These are phyloP conservation scores for Plicaturopsis crispa DNA, from an alignment of 768 basidiomycete species.

Conservation along the genomic window DNA sequence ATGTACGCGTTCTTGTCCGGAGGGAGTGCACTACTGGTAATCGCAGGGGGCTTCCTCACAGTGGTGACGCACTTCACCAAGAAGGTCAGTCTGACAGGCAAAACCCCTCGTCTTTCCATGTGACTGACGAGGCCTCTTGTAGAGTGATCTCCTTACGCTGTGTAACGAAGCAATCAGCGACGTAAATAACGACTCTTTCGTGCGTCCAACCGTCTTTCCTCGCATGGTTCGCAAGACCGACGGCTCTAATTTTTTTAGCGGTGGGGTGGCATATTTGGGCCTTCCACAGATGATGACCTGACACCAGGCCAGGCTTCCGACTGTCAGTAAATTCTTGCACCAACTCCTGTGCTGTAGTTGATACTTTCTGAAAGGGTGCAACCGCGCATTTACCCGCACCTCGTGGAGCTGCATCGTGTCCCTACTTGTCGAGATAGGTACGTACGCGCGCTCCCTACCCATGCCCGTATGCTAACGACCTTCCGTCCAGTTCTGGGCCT, in stretches of 20 bases:
- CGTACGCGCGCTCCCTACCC: constrained; percentile 15
- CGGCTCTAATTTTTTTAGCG: too few relatives aligned
- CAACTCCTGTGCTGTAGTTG: constrained; percentile 3
- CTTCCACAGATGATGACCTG: constrained; percentile 23
- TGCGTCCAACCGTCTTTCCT: constrained; percentile 41
- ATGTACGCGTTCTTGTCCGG: constrained; percentile 47
- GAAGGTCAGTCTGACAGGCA: constrained; percentile 39
- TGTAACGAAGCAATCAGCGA: constrained; percentile 39
- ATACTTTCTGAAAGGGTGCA: constrained; percentile 45
- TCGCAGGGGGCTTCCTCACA: constrained; percentile 45
- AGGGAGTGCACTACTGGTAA: constrained; percentile 37
- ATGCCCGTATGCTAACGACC: background rate
- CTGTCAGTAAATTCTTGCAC: background rate
- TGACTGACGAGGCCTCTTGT: background rate
- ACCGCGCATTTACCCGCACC: constrained; percentile 46
- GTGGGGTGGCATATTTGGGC: constrained; percentile 38
- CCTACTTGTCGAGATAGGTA: constrained; percentile 53
- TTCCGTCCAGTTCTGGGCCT: constrained; percentile 39
- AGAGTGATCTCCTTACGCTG: constrained; percentile 53
- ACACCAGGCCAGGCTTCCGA: constrained; percentile 38
- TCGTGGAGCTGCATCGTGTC: constrained; percentile 65
- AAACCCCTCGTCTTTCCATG: background rate
- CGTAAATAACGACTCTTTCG: constrained; percentile 16
- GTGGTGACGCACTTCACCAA: constrained; percentile 58
- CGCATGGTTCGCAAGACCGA: too few relatives aligned